Evolutionary conservation across 2,329 filamentous ascomycete species (phyloP), one percentile per base, ranked within the genome.

Genomic region (Pyricularia sp.): DNA sequence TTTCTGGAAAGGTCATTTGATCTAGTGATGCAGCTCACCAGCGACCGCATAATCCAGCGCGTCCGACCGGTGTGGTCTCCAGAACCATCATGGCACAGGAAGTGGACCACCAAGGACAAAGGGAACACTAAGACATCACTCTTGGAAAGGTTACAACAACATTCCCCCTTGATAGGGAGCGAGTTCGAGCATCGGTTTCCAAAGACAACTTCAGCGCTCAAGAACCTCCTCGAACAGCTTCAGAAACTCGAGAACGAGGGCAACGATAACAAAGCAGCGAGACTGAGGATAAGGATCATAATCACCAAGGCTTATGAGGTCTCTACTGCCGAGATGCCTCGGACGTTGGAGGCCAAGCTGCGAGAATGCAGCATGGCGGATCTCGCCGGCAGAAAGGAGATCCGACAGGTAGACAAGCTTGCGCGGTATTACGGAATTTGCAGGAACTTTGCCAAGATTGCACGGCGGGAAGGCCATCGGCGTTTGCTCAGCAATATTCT

Each of bases 351-450:
- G 42, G 17, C 20, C 42, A 50, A 50, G 42, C 42, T 50, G 42
- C 17, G 17, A 50, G 42, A 2, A 50, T 50, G 42, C 17, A 17
- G 42, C 6, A n/a, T 6, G 17, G 42, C 20, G 20, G 42, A n/a
- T n/a, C 42, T 50, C 17, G 42, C 42, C 6, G 17, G 42, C 42
- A n/a, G 9, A 9, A 50, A n/a, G 4, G 42, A 50, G 5, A 50
- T 50, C 42, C 42, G 42, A n/a, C 42, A 50, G 4, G 67, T 68
- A 7, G 67, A 68, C 23, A 65, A 68, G 33, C 67, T 68, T 17
- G 58, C 30, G 11, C 67, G 67, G 4, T 68, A 68, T 25, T 64
- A 36, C 26, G 36, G 36, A 42, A 12, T 68, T 11, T 68, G 67
- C 61, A n/a, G 33, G 23, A 58, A 68, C 61, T 63, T 68, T 12